Base-by-base conservation (phyloP, 768 basidiomycete genomes). In the Clavaria fumosa region DNA sequence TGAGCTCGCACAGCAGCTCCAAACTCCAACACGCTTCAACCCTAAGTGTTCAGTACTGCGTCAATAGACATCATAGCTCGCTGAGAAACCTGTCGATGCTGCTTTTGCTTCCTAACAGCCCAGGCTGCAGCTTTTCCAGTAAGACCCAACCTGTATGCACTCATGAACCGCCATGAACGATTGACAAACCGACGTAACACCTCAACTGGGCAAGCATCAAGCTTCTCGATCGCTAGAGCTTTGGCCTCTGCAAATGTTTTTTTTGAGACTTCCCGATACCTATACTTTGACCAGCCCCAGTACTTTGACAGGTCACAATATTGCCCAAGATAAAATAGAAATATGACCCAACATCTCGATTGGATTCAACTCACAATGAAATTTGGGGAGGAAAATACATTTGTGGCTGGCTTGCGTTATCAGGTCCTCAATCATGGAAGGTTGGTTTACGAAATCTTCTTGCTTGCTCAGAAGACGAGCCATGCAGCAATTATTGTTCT, bases 111-210 rank as follows among this genome's bases (percentile, higher is more conserved):
- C n/a, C n/a, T n/a, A n/a, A n/a, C n/a, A n/a, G n/a, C n/a, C n/a
- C n/a, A n/a, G n/a, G n/a, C n/a, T n/a, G n/a, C n/a, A n/a, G n/a
- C n/a, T n/a, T n/a, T n/a, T n/a, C n/a, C n/a, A n/a, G n/a, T n/a
- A n/a, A n/a, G n/a, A n/a, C n/a, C n/a, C n/a, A n/a, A n/a, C n/a
- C n/a, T n/a, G n/a, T n/a, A n/a, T n/a, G n/a, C n/a, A n/a, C n/a
- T n/a, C n/a, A n/a, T n/a, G n/a, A n/a, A n/a, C n/a, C n/a, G n/a
- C n/a, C n/a, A n/a, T n/a, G n/a, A n/a, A n/a, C n/a, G n/a, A 31
- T 61, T 60, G 38, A 64, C 53, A 40, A 63, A 65, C 5, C 50
- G 43, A 1, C 43, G 43, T 19, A 62, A 58, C 7, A 60, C 53
- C 4, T 63, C 55, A 14, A 47, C 41, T 7, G 59, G 58, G 43